Conservation (phyloP, 2,329 filamentous ascomycete genomes). For the Knoxdaviesia proteae region DNA sequence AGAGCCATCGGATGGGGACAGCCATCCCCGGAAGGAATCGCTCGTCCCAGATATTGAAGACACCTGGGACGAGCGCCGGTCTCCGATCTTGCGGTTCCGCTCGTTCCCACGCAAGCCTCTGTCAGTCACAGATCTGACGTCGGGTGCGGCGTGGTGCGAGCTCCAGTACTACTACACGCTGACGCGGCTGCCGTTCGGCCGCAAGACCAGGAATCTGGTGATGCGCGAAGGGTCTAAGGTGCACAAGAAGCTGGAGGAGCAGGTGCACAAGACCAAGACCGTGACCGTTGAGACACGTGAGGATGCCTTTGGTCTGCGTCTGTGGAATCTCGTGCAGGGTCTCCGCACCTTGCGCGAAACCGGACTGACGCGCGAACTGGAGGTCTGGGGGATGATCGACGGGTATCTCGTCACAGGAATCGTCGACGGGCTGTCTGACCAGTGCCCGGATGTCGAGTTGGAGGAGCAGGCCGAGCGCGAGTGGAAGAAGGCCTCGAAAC, state of each 20-base stretch:
- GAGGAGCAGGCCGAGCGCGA: constrained; percentile 31
- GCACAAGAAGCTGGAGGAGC: constrained; percentile 65
- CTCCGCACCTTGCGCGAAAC: constrained; percentile 50
- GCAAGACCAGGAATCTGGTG: constrained; percentile 52
- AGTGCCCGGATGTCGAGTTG: constrained; percentile 51
- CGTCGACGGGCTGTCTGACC: constrained; percentile 67
- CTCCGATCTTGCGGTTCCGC: constrained; percentile 60
- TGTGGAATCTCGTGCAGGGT: constrained; percentile 87
- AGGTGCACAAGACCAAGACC: constrained; percentile 59
- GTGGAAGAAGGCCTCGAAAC: too few species aligned
- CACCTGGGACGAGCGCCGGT: constrained; percentile 12
- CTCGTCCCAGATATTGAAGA: too few species aligned
- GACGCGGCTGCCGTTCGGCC: constrained; percentile 47
- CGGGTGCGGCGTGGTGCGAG: constrained; percentile 88
- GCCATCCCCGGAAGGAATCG: background rate
- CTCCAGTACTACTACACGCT: constrained; percentile 82
- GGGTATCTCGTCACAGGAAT: constrained; percentile 72
- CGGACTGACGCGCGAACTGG: constrained; percentile 54
- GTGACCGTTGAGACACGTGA: constrained; percentile 56
- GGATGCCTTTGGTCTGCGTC: constrained; percentile 58
- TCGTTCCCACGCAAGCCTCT: constrained; percentile 57
- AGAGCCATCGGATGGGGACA: background rate
- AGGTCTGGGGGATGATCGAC: constrained; percentile 70
- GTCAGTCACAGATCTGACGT: constrained; percentile 71
- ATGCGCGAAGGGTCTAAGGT: constrained; percentile 70